phyloP scores from a whole-genome alignment of 768 basidiomycete genomes.

The Suillus brevipes region DNA sequence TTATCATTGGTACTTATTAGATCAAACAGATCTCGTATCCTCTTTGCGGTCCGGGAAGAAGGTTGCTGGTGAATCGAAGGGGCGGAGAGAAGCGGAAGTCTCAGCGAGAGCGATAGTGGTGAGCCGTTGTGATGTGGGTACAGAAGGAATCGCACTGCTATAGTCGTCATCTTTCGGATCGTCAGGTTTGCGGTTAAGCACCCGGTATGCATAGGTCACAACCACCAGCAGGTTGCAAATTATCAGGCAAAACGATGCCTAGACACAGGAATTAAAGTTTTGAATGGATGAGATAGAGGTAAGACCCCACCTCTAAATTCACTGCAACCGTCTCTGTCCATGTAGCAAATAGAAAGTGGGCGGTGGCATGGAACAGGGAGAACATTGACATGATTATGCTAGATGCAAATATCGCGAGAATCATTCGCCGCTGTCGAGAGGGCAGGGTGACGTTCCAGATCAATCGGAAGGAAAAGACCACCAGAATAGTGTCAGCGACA shows the following conservation, averaged over 20 bases:
- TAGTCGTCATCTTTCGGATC: slow-evolving; percentile 15
- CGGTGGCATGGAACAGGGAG: slow-evolving; percentile 12
- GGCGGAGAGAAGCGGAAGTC: too few species aligned
- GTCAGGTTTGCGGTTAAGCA: slow-evolving; percentile 1
- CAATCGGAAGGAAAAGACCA: slow-evolving; percentile 11
- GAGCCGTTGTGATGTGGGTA: slow-evolving; percentile 9
- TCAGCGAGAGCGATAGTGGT: slow-evolving; percentile 21
- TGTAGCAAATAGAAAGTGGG: neutral
- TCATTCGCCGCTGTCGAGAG: slow-evolving; percentile 16
- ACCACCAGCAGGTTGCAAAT: slow-evolving; percentile 18
- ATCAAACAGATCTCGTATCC: neutral
- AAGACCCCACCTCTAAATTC: slow-evolving; percentile 5
- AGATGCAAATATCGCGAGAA: slow-evolving; percentile 13
- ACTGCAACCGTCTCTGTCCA: neutral
- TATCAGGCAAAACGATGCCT: slow-evolving; percentile 7
- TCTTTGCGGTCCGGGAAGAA: neutral
- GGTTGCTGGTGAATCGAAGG: neutral
- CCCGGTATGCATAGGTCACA: slow-evolving; percentile 14
- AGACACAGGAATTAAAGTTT: neutral
- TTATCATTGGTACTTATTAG: neutral
- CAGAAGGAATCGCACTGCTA: neutral
- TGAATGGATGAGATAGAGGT: neutral
- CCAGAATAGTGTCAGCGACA: slow-evolving; percentile 8
- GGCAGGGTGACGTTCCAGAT: slow-evolving; percentile 20
- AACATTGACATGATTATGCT: slow-evolving; percentile 15